Evolutionary conservation across 2,329 filamentous ascomycete species (phyloP), one percentile per base, ranked within the genome.

Genomic region (Rugonectria rugulosa): DNA sequence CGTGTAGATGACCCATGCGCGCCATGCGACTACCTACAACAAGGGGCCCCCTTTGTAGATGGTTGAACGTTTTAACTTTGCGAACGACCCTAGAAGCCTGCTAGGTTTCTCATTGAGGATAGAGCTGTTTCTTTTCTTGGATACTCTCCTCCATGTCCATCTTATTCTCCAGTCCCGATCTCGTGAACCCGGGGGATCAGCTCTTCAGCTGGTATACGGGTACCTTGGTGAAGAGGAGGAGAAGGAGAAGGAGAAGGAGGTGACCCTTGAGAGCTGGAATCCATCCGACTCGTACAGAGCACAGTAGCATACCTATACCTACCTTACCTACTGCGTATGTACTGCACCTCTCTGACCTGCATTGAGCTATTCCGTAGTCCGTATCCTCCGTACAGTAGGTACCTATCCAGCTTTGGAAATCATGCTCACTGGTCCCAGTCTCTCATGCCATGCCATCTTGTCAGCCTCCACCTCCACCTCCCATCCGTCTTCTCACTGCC

Each of bases 391-490:
- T 32, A 32, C n/a, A 14, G 29, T 32, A 32, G 6, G 29, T 32
- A 14, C 29, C 29, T 32, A 5, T 32, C n/a, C n/a, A n/a, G n/a
- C n/a, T 32, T 32, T 32, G 29, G 29, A 32, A 8, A 11, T 14
- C 7, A 11, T 32, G 12, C 29, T 43, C 7, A 8, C 17, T 40
- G n/a, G 40, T 19, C n/a, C n/a, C n/a, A n/a, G n/a, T n/a, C n/a
- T n/a, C n/a, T n/a, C n/a, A n/a, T n/a, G n/a, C 6, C 17, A 11
- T 19, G 15, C n/a, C 38, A 42, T 26, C 12, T 11, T n/a, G 23
- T 38, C 32, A 47, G 44, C 44, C 34, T 38, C 43, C 44, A 47
- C 44, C n/a, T n/a, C n/a, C n/a, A n/a, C n/a, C n/a, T n/a, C n/a
- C n/a, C 32, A 40, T 31, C 45, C 8, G 20, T 26, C 10, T 23